A percentile compares a stretch with the other conserved stretches of the same genome.
phyloP scores from a whole-genome alignment of 148 eudicot genomes.

The Vaccinium myrtillus region DNA sequence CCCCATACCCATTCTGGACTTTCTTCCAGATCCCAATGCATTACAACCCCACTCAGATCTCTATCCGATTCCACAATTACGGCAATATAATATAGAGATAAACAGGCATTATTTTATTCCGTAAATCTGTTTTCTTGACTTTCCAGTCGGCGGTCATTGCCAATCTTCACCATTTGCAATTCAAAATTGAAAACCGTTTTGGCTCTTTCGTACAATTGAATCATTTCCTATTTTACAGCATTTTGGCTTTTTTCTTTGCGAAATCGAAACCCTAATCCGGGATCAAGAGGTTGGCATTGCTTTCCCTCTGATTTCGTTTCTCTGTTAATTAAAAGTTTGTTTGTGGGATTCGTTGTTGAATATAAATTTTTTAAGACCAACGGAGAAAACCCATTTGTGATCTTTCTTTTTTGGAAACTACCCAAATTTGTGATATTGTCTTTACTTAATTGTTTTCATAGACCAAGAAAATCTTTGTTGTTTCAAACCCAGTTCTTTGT shows the following conservation, averaged over 20 bases:
- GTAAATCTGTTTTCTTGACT: neutral
- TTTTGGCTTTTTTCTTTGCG: neutral
- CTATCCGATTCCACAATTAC: neutral
- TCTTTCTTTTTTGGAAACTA: too few relatives aligned
- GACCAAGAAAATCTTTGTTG: neutral
- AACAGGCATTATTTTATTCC: neutral
- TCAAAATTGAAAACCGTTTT: neutral
- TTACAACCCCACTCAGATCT: neutral
- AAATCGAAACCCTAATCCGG: neutral
- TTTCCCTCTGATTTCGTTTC: neutral
- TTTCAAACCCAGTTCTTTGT: neutral
- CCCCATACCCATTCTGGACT: neutral
- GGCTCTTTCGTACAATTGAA: neutral
- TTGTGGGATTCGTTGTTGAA: neutral
- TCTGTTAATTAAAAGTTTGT: neutral
- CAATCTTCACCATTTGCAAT: neutral
- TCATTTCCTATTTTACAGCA: neutral
- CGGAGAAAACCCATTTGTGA: neutral
- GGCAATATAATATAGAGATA: neutral
- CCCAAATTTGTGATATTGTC: neutral
- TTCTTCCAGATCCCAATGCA: neutral
- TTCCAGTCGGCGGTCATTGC: neutral
- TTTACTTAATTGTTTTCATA: neutral
- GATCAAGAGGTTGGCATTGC: constrained; percentile 6
- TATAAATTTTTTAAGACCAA: neutral